These are phyloP conservation scores for Colletotrichum sp. DNA, from an alignment of 2,329 filamentous ascomycete genomes.

Conservation along the genomic window DNA sequence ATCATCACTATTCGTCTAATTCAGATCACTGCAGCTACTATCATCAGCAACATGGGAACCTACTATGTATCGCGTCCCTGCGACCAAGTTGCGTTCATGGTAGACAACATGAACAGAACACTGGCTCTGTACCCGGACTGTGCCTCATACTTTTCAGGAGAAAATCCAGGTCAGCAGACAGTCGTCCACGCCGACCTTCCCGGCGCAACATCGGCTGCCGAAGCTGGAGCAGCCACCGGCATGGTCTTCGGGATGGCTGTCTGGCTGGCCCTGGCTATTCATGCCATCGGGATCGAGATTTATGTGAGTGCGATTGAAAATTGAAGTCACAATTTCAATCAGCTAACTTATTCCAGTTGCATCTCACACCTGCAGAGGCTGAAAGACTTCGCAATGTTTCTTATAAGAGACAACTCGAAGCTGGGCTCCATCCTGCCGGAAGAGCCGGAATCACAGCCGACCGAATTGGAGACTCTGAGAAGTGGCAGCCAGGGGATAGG, in stretches of 20 bases:
- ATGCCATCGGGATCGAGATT: constrained; percentile 20
- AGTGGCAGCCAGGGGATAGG: not conserved
- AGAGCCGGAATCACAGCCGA: constrained; percentile 47
- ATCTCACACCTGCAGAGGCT: constrained; percentile 54
- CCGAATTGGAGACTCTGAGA: constrained; percentile 39
- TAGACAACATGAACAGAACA: constrained; percentile 27
- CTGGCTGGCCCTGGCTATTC: constrained; percentile 39
- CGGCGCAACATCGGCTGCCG: constrained; percentile 23
- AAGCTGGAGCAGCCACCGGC: constrained; percentile 45
- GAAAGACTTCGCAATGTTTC: constrained; percentile 55
- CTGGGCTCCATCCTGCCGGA: constrained; percentile 52
- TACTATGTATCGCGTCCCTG: constrained; percentile 44
- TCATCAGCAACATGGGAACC: constrained; percentile 34
- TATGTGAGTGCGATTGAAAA: constrained; percentile 26
- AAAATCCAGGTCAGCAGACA: constrained; percentile 27
- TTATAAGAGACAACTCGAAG: constrained; percentile 58
- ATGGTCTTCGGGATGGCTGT: constrained; percentile 53
- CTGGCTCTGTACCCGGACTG: constrained; percentile 48
- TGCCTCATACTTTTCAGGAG: constrained; percentile 36
- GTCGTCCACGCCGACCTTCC: constrained; percentile 36
- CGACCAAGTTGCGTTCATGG: constrained; percentile 48
- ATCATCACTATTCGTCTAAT: constrained; percentile 58
- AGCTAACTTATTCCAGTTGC: constrained; percentile 36
- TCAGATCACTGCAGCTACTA: constrained; percentile 38
- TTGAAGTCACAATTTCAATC: not conserved